A percentile compares a stretch with the other conserved stretches of the same genome.
These are phyloP conservation scores for Candida buenavistaensis DNA, from an alignment of 1,139 yeast species.

Conservation along the genomic window DNA sequence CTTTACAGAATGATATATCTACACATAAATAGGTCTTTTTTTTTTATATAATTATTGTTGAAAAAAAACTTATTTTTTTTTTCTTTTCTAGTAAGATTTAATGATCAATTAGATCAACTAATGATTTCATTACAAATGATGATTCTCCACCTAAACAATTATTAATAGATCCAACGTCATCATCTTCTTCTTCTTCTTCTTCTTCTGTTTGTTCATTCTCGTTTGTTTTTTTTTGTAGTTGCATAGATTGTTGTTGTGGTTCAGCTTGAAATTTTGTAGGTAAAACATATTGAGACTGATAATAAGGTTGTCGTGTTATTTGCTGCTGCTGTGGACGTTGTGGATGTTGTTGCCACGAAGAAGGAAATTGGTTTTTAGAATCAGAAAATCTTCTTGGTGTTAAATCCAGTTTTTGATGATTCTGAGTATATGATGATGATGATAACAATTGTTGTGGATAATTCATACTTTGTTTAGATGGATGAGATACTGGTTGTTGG, in stretches of 20 bases:
- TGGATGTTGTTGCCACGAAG: constrained; percentile 2
- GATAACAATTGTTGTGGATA: constrained; percentile 1
- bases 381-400: constrained; percentile 13
- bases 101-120: constrained; percentile 46
- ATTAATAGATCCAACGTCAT: constrained; percentile 5
- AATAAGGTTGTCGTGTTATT: constrained; percentile 5
- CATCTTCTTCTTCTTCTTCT: constrained; percentile 10
- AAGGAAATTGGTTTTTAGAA: constrained; percentile 4
- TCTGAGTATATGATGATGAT: constrained; percentile 7
- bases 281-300: neutral
- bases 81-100: constrained; percentile 7
- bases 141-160: constrained; percentile 28
- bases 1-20: no score
- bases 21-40: no score
- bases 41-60: no score
- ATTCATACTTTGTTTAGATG: no score
- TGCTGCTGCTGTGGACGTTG: constrained; percentile 7
- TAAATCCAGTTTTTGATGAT: constrained; percentile 7
- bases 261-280: constrained; percentile 4
- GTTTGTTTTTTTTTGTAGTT: constrained; percentile 3
- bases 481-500: no score
- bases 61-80: no score
- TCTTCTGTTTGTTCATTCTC: constrained; percentile 7
- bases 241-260: constrained; percentile 2
- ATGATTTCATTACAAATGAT: constrained; percentile 40